phyloP scores from a whole-genome alignment of 495 filamentous ascomycete genomes.

The Sabuloglossum arenarium region DNA sequence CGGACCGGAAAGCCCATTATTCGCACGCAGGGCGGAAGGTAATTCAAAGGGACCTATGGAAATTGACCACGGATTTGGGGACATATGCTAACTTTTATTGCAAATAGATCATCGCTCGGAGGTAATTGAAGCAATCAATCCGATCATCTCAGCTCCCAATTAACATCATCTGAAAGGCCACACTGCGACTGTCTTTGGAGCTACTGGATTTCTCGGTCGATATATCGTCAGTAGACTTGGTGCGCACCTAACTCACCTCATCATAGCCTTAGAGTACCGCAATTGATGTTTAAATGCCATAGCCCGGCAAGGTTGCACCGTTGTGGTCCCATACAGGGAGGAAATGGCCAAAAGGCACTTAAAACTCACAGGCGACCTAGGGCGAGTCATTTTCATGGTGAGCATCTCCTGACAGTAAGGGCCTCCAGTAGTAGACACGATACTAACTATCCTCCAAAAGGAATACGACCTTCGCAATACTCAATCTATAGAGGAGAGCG shows the following conservation, averaged over 20 bases:
- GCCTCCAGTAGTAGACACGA: neutral
- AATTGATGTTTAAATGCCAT: constrained; percentile 4
- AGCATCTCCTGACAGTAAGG: constrained; percentile 1
- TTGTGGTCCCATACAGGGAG: constrained; percentile 84
- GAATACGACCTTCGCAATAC: constrained; percentile 95
- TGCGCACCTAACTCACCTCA: constrained; percentile 21
- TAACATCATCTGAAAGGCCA: constrained; percentile 36
- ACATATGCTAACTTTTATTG: constrained; percentile 7
- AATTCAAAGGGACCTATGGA: constrained; percentile 14
- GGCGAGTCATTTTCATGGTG: constrained; percentile 70
- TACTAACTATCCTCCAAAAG: constrained; percentile 19
- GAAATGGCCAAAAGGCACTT: constrained; percentile 95
- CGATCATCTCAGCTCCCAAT: neutral
- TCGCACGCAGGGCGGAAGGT: constrained; percentile 68
- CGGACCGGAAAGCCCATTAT: constrained; percentile 75
- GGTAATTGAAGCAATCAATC: constrained; percentile 25
- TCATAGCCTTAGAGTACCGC: neutral
- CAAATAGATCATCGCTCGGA: constrained; percentile 55
- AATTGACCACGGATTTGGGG: constrained; percentile 4
- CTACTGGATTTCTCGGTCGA: constrained; percentile 84
- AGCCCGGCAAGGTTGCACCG: constrained; percentile 84
- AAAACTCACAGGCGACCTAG: constrained; percentile 86
- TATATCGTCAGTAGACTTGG: constrained; percentile 96
- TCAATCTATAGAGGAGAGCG: constrained; percentile 84
- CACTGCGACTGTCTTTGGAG: constrained; percentile 94